These are phyloP conservation scores for Kokia cookei DNA, from an alignment of 441 rosid genomes.

Conservation along the genomic window DNA sequence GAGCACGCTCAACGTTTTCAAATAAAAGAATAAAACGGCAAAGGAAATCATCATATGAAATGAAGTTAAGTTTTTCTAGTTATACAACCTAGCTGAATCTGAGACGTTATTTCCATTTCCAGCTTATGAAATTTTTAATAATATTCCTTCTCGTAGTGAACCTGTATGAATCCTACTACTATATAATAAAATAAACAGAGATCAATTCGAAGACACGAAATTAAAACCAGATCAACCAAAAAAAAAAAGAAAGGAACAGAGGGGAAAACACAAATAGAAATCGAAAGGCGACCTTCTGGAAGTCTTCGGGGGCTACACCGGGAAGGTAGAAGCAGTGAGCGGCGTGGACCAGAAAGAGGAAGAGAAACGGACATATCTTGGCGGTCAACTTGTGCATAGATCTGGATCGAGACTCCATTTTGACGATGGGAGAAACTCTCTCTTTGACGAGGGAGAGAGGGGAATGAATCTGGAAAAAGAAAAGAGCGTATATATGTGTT, in stretches of 20 bases:
- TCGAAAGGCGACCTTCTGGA: constrained; percentile 38
- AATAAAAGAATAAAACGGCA: background rate
- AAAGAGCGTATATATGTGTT: background rate
- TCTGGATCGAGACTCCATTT: constrained; percentile 38
- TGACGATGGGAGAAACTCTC: constrained; percentile 2
- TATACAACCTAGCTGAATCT: background rate
- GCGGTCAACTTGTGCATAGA: constrained; percentile 5
- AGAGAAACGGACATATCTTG: constrained; percentile 19
- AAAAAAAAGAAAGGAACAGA: background rate
- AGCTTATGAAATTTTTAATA: background rate
- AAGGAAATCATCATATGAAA: background rate
- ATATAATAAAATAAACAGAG: background rate
- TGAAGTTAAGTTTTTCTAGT: background rate
- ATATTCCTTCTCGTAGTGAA: background rate
- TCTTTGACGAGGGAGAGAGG: background rate
- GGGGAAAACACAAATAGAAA: background rate
- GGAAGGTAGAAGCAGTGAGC: constrained; percentile 51
- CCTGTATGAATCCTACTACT: background rate
- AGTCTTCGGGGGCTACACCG: constrained; percentile 58
- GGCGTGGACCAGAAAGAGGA: constrained; percentile 29
- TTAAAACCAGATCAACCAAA: constrained; percentile 15
- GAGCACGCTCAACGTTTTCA: background rate
- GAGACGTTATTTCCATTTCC: background rate
- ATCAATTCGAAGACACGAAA: background rate
- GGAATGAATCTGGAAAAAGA: constrained; percentile 5